Evolutionary conservation across 495 filamentous ascomycete genomes (phyloP).

Genomic region (Filosporella fistucella): DNA sequence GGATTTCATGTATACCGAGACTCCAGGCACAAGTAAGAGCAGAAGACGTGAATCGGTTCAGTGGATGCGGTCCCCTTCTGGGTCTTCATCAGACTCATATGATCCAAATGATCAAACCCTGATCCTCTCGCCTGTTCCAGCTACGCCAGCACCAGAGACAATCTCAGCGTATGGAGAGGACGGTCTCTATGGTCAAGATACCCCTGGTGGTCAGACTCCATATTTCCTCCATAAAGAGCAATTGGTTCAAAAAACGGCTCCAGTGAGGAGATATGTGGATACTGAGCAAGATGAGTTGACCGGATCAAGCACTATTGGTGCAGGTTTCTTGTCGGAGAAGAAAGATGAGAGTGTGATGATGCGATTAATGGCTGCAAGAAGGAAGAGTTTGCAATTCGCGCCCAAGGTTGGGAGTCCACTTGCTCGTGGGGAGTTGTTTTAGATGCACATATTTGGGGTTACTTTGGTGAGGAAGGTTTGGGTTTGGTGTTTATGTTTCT

Average conservation of each 20-base stretch:
- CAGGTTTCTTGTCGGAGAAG: conserved; percentile 31
- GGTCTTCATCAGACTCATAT: conserved; percentile 10
- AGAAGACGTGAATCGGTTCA: conserved; percentile 45
- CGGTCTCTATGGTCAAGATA: conserved; percentile 18
- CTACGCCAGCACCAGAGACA: conserved; percentile 46
- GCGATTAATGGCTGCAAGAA: conserved; percentile 65
- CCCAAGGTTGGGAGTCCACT: conserved; percentile 76
- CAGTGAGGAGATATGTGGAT: conserved; percentile 47
- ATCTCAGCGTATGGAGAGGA: conserved; percentile 32
- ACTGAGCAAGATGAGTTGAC: conserved; percentile 7
- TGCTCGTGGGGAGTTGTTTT: conserved; percentile 28
- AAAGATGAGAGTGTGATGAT: conserved; percentile 48
- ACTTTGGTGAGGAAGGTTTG: too few relatives aligned
- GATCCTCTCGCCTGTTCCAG: conserved; percentile 44
- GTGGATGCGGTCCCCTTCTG: conserved; percentile 40
- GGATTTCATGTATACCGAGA: conserved; percentile 13
- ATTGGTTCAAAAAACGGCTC: conserved; percentile 68
- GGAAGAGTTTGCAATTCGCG: conserved; percentile 80
- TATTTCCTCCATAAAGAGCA: conserved; percentile 35
- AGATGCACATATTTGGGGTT: too few relatives aligned
- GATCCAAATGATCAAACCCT: conserved; percentile 32
- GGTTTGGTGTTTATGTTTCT: too few relatives aligned
- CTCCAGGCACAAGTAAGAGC: conserved; percentile 30
- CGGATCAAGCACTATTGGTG: conserved; percentile 15
- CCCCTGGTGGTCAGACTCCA: conserved; percentile 20